Evolutionary conservation across 1,139 yeast genomes (phyloP), one percentile per base, ranked within the genome.

Genomic region (Yamadazyma dushanensis): DNA sequence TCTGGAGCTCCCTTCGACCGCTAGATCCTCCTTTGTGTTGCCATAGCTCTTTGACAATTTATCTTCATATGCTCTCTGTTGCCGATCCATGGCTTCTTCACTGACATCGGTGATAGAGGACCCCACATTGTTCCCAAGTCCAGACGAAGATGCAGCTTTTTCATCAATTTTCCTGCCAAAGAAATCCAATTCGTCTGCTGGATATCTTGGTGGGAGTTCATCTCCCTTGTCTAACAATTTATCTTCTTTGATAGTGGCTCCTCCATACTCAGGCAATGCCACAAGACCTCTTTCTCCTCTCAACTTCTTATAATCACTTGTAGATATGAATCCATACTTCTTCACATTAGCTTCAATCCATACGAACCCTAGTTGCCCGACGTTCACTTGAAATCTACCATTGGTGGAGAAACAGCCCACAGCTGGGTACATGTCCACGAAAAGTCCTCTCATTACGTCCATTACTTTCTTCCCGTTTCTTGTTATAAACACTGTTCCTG

Each of bases 301-400:
- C 11, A 69, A 50, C 38, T 64, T 70, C 19, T 68, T 58, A 39
- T 54, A 61, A 39, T 66, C 73, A 32, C 85, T 83, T 11, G 71
- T 67, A 11, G 78, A 72, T 18, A 96, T 95, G 49, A 92, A 83
- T 3, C 96, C 96, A 72, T 95, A 87, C 57, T 89, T 90, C 50
- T 88, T 76, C 20, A 88, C 96, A 57, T 92, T 90, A 5, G 97
- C 97, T 59, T 92, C 97, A 40, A 92, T 87, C 69, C 86, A 90
- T 2, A 92, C 96, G 62, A 80, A 92, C 1, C 97, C 98, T 32
- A 81, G 65, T 54, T 89, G 96, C 1, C 98, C 98, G 39, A 92
- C 63, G 56, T 92, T 92, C 10, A 85, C 90, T 49, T 83, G 84
- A 35, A 92, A 75, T 44, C 80, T 72, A 58, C 59, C 95, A 78